These are phyloP conservation scores for Fusarium succisae DNA, from an alignment of 2,329 filamentous ascomycete species.

Conservation along the genomic window DNA sequence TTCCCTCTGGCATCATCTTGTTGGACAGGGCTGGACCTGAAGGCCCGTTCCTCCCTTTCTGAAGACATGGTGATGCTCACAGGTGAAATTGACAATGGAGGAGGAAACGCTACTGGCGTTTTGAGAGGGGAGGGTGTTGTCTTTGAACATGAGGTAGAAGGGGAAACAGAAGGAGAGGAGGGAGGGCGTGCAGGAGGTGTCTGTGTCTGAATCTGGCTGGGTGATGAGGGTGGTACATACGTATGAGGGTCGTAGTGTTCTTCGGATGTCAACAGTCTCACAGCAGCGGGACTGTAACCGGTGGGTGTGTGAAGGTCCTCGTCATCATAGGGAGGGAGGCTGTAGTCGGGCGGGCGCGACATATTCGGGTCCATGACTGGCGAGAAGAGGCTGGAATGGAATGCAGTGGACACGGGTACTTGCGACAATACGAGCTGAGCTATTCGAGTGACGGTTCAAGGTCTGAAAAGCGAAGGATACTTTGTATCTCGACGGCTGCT, in stretches of 20 bases:
- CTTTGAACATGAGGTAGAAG: constrained; percentile 18
- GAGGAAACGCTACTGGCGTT: constrained; percentile 27
- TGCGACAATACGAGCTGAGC: constrained; percentile 24
- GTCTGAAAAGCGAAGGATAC: constrained; percentile 6
- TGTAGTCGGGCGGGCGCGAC: constrained; percentile 66
- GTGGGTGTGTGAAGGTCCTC: constrained; percentile 57
- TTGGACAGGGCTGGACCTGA: background rate
- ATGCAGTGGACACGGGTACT: constrained; percentile 40
- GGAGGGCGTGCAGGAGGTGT: background rate
- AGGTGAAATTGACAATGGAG: constrained; percentile 16
- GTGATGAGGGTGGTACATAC: constrained; percentile 60
- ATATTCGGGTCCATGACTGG: constrained; percentile 60
- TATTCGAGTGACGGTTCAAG: constrained; percentile 13
- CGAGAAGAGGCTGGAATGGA: constrained; percentile 45
- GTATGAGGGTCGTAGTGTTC: constrained; percentile 60
- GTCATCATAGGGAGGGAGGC: constrained; percentile 65
- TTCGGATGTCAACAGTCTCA: constrained; percentile 71
- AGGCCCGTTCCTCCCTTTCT: constrained; percentile 1
- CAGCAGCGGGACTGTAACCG: constrained; percentile 60
- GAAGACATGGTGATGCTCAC: constrained; percentile 16
- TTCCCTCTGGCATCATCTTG: constrained; percentile 9
- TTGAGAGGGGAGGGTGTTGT: constrained; percentile 15
- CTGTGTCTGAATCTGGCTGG: constrained; percentile 19
- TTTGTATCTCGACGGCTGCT: constrained; percentile 29
- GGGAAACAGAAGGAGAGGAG: constrained; percentile 3